These are phyloP conservation scores for Tetrapyrgos nigripes DNA, from an alignment of 1,284 basidiomycete species.

Conservation along the genomic window DNA sequence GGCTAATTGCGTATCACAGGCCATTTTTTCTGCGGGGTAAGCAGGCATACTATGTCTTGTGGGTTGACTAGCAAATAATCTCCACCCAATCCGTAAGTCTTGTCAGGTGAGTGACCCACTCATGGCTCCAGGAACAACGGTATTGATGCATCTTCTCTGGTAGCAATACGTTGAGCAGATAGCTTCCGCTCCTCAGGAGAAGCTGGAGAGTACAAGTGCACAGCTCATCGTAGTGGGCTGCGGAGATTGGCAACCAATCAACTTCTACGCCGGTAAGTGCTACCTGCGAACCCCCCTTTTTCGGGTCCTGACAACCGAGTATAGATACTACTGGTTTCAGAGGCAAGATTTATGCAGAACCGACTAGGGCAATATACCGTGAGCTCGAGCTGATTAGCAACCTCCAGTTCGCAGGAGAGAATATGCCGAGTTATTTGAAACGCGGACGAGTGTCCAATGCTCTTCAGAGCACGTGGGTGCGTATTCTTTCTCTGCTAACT, in stretches of 20 bases:
- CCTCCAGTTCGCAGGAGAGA: slow-evolving; percentile 50
- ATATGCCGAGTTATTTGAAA: slow-evolving; percentile 54
- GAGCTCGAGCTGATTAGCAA: slow-evolving; percentile 58
- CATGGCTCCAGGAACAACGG: not conserved
- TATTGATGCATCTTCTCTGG: not conserved
- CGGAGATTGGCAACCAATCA: slow-evolving; percentile 62
- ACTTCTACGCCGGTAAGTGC: slow-evolving; percentile 55
- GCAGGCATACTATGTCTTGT: slow-evolving; percentile 17
- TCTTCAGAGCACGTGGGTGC: slow-evolving; percentile 55
- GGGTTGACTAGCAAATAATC: slow-evolving; percentile 8
- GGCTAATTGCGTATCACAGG: slow-evolving; percentile 39
- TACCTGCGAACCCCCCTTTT: not conserved
- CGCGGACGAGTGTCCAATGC: slow-evolving; percentile 37
- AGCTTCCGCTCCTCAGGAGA: slow-evolving; percentile 47
- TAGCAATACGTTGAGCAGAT: slow-evolving; percentile 64
- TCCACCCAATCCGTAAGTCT: slow-evolving; percentile 30
- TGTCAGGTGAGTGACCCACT: slow-evolving; percentile 44
- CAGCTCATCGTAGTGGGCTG: slow-evolving; percentile 67
- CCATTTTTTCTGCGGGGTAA: slow-evolving; percentile 72
- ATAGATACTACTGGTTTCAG: slow-evolving; percentile 55
- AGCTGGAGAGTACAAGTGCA: slow-evolving; percentile 47
- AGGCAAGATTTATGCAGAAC: slow-evolving; percentile 64
- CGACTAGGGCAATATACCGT: slow-evolving; percentile 57
- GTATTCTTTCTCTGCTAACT: slow-evolving; percentile 12
- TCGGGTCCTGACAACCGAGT: not conserved